phyloP scores from a whole-genome alignment of 2,329 filamentous ascomycete species.

The Exophiala viscosa region DNA sequence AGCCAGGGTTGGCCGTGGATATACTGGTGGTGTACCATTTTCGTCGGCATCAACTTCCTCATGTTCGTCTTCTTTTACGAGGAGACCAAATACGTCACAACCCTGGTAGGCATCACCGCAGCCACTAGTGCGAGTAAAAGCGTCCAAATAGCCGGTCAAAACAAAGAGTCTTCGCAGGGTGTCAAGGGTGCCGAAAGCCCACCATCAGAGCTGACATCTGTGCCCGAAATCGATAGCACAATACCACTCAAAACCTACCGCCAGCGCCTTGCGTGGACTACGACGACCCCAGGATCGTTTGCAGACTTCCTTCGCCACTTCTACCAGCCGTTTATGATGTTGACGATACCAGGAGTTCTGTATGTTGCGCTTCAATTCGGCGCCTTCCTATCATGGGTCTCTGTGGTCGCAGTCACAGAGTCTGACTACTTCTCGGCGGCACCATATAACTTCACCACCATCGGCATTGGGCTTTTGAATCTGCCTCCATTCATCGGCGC shows the following conservation, averaged over 20 bases:
- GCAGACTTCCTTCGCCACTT: constrained; percentile 22
- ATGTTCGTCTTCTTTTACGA: background rate
- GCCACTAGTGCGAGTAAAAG: background rate
- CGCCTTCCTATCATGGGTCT: constrained; percentile 34
- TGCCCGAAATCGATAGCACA: constrained; percentile 27
- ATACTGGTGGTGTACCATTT: constrained; percentile 35
- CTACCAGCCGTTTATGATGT: constrained; percentile 32
- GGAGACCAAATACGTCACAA: background rate
- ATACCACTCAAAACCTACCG: constrained; percentile 32
- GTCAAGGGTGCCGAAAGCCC: constrained; percentile 5
- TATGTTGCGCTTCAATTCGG: constrained; percentile 40
- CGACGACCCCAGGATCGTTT: constrained; percentile 32
- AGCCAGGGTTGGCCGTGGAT: constrained; percentile 37
- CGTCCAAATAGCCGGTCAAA: background rate
- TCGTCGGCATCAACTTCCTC: constrained; percentile 32
- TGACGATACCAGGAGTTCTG: constrained; percentile 32
- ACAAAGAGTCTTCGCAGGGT: background rate
- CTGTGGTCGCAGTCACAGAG: constrained; percentile 30
- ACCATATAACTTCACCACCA: constrained; percentile 32
- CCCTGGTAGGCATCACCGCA: background rate
- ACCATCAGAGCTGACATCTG: background rate
- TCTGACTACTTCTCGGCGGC: constrained; percentile 36
- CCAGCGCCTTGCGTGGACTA: constrained; percentile 31
- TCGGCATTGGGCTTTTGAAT: constrained; percentile 32
- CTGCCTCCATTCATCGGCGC: constrained; percentile 38